phyloP scores from a whole-genome alignment of 352 stramenopile genomes.

The Pythium grandisporangium region DNA sequence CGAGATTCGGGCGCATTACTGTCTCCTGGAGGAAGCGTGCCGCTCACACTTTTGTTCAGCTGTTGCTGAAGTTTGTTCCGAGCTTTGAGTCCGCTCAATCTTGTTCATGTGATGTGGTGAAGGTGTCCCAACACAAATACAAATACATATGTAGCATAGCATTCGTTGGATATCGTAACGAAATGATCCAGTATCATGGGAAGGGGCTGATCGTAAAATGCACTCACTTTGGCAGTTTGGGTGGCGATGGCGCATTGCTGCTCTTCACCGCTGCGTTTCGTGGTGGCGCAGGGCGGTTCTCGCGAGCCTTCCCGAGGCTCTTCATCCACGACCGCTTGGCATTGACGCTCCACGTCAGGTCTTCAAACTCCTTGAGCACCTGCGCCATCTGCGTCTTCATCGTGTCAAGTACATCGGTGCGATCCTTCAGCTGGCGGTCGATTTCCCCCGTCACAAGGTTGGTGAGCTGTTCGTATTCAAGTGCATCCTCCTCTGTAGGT shows the following conservation, averaged over 20 bases:
- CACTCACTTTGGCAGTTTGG: slow-evolving; percentile 39
- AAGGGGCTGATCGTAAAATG: neutral
- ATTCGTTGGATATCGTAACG: too few species aligned
- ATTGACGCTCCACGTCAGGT: slow-evolving; percentile 36
- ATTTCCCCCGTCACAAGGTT: slow-evolving; percentile 53
- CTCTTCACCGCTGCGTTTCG: slow-evolving; percentile 21
- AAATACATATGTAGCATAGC: neutral
- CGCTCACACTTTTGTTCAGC: slow-evolving; percentile 20
- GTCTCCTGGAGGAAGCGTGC: slow-evolving; percentile 12
- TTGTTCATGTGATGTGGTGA: slow-evolving; percentile 8
- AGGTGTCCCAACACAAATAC: too few species aligned
- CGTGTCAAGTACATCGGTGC: slow-evolving; percentile 33
- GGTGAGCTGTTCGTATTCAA: slow-evolving; percentile 43
- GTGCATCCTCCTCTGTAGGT: slow-evolving; percentile 13
- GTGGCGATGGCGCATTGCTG: slow-evolving; percentile 7
- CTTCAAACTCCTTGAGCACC: slow-evolving; percentile 61
- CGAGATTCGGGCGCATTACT: slow-evolving; percentile 17
- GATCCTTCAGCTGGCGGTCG: slow-evolving; percentile 41
- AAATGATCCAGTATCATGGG: too few species aligned
- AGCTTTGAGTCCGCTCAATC: slow-evolving; percentile 19
- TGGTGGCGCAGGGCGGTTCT: slow-evolving; percentile 25
- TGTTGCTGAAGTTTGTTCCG: slow-evolving; percentile 39
- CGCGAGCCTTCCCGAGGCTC: slow-evolving; percentile 29
- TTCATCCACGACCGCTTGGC: slow-evolving; percentile 68
- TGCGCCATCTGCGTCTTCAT: slow-evolving; percentile 67